Base-by-base conservation (phyloP, 495 filamentous ascomycete species). In the Sporormia fimetaria region DNA sequence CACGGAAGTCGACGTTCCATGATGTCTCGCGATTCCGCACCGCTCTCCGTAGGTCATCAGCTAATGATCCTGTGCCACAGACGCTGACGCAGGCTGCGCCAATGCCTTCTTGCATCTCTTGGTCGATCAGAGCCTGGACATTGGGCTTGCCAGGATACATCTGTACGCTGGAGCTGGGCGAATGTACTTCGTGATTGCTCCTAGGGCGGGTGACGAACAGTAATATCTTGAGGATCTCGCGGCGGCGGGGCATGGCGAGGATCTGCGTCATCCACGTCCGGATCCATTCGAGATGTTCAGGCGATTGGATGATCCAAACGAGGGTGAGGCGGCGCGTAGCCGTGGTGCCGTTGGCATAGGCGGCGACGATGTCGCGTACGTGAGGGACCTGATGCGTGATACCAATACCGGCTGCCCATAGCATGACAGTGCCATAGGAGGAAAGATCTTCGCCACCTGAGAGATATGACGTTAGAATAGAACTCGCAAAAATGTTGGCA, bases 301-400 rank as follows among this genome's bases (percentile, higher is more conserved):
- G 76, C 27, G 86, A 81, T 43, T 86, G 83, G 42, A 95, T 79
- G 52, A 92, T 77, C 90, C 90, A 96, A 43, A 94, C 75, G 21
- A 98, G 75, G 1, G 75, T 78, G 26, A 95, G 63, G 24, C 76
- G 76, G 36, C 87, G 80, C 4, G 83, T 83, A 2, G 87, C 87
- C 24, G 81, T 75, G 11, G 74, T 86, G 36, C 79, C 75, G 4
- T 80, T 69, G 41, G 75, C 73, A 63, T 75, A 83, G 9, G 77
- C 80, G 16, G 75, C 63, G 40, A 95, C 73, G 6, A 96, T 68
- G 34, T 85, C 80, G 21, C 78, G 81, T 23, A 94, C 67, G 56
- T 86, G 87, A n/a, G 83, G 81, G 16, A 96, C 74, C 58, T 90
- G 83, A 59, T 95, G 87, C 0, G 90, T 93, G 63, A 98, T 95